Evolutionary conservation across 345 rosid species (phyloP), one percentile per base, ranked within the genome.

Genomic region (Eucalyptus urophylla): DNA sequence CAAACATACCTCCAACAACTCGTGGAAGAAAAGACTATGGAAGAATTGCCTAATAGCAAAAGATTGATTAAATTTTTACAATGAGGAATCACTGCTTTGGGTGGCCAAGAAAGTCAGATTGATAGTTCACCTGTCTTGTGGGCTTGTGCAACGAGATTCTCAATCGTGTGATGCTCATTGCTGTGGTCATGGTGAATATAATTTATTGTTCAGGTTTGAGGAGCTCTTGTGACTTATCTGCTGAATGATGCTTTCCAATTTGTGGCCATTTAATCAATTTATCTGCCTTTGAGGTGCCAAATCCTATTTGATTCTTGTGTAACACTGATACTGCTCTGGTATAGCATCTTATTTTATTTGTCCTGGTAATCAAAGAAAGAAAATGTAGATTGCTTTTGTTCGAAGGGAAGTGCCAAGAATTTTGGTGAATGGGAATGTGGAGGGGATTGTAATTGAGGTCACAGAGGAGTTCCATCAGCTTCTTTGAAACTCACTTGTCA

Each of bases 11-110:
- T 33, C 94, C 99, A 16, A 88, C 99, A 92, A 95, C 98, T 72
- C 97, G 96, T 62, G 98, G 97, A 90, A 97, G 96, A 94, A 95
- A 94, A 93, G 99, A 98, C 91, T 92, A 94, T 88, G 99, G 97
- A 93, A 96, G 96, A 93, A 95, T 95, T 91, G 92, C 95, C 86
- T 97, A 91, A 92, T 92, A 67, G 92, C 88, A 51, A 44, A 87
- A 90, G 37, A 51, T 49, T 47, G 87, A 53, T 88, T 80, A 27
- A 86, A 81, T 49, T 83, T 88, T 80, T 50, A 33, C 31, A 16
- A 53, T 3, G 86, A 76, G 88, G 87, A 90, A 90, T 89, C 44
- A 88, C 93, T 95, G 89, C 89, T 93, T 91, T 93, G 92, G 91
- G 92, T 93, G 92, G 94, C 93, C 91, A 91, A 94, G 94, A 92